A percentile compares a stretch with the other conserved stretches of the same genome.
phyloP scores from a whole-genome alignment of 805 yeast genomes.

The Cyberlindnera xishuangbannaensis region DNA sequence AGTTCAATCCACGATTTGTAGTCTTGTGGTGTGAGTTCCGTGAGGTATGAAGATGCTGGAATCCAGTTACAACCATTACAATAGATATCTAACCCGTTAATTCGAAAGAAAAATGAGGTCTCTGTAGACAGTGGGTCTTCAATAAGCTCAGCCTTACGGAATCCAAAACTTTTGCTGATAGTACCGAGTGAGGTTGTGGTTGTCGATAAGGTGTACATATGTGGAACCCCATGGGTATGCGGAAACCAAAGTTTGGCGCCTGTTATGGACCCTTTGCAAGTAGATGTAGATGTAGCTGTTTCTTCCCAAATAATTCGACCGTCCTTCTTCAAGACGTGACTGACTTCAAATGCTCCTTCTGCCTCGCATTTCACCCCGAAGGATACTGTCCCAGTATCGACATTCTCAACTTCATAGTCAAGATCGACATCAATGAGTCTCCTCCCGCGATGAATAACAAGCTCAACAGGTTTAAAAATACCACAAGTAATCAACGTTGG shows the following conservation, averaged over 20 bases:
- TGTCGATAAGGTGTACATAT: slow-evolving; percentile 6
- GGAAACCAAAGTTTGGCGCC: slow-evolving; percentile 15
- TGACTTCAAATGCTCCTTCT: slow-evolving; percentile 1
- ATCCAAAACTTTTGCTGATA: slow-evolving; percentile 10
- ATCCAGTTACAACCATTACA: slow-evolving; percentile 19
- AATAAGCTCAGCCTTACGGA: slow-evolving; percentile 15
- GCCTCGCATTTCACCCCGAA: slow-evolving; percentile 8
- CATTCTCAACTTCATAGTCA: slow-evolving; percentile 10
- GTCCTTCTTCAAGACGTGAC: slow-evolving; percentile 4
- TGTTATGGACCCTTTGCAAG: neutral
- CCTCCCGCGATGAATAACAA: slow-evolving; percentile 4
- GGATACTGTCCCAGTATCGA: slow-evolving; percentile 3
- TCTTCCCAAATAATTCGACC: slow-evolving; percentile 9
- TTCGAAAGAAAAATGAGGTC: slow-evolving; percentile 15
- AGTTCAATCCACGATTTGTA: slow-evolving; percentile 12
- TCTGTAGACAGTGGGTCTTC: slow-evolving; percentile 11
- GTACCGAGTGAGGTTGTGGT: slow-evolving; percentile 1
- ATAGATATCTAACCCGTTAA: slow-evolving; percentile 14
- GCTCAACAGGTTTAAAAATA: slow-evolving; percentile 13
- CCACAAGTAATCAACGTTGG: slow-evolving; percentile 22
- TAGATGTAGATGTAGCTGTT: neutral
- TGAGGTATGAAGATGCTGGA: slow-evolving; percentile 13
- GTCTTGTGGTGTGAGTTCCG: slow-evolving; percentile 8
- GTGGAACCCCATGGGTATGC: slow-evolving; percentile 15
- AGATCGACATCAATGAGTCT: slow-evolving; percentile 8